Evolutionary conservation across 176 grass and related monocot species (phyloP).

Genomic region (Canna indica): DNA sequence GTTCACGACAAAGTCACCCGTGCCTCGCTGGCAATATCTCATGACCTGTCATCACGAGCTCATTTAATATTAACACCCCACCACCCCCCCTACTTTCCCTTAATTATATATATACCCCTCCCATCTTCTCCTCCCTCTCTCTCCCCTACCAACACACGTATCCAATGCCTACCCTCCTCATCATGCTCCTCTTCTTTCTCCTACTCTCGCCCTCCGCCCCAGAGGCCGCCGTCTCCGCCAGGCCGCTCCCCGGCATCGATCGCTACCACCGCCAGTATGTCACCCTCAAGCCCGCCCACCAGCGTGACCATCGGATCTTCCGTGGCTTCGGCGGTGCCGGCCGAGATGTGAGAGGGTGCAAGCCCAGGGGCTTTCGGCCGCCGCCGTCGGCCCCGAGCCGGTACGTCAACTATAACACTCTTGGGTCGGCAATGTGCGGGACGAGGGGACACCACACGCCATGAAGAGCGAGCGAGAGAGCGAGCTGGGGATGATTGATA

Average conservation of each 20-base stretch:
- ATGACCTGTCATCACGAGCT: conserved; percentile 26
- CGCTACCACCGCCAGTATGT: background rate
- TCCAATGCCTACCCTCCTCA: no score
- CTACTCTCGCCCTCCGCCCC: no score
- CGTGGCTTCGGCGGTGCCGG: conserved; percentile 1
- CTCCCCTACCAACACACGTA: no score
- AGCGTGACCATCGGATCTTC: conserved; percentile 4
- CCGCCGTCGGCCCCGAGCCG: conserved; percentile 81
- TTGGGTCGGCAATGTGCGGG: conserved; percentile 39
- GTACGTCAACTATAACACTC: conserved; percentile 64
- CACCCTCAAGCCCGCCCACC: background rate
- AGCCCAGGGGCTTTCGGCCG: conserved; percentile 44
- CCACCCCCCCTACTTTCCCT: background rate
- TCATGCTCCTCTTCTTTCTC: background rate
- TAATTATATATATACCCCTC: background rate
- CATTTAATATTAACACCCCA: conserved; percentile 27
- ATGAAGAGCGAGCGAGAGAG: background rate
- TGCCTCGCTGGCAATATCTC: conserved; percentile 21
- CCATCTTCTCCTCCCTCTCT: no score
- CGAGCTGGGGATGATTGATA: no score
- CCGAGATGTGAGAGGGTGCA: conserved; percentile 44
- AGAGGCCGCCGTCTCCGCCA: no score
- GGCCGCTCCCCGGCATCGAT: no score
- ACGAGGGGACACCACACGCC: conserved; percentile 24
- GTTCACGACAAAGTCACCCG: background rate